Conservation (phyloP, 805 yeast species). For the Debaryomyces prosopidis region DNA sequence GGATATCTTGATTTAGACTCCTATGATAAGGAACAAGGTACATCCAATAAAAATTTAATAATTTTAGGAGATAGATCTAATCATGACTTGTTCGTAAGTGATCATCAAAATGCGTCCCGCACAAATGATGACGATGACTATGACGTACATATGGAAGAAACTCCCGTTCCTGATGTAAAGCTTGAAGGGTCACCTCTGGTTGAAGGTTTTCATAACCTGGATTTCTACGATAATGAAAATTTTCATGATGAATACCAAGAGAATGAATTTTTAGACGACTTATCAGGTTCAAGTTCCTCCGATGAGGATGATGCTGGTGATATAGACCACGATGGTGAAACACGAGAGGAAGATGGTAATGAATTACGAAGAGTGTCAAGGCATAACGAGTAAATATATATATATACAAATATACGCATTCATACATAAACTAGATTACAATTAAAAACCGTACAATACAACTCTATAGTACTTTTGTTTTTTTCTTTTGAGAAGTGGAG, state of each 20-base stretch:
- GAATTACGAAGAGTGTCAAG: slow-evolving; percentile 45
- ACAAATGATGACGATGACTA: slow-evolving; percentile 13
- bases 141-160: slow-evolving; percentile 20
- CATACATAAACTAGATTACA: too few relatives aligned
- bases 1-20: slow-evolving; percentile 39
- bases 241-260: slow-evolving; percentile 28
- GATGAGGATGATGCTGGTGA: slow-evolving; percentile 31
- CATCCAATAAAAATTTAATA: slow-evolving; percentile 22
- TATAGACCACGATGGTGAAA: slow-evolving; percentile 15
- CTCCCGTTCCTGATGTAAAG: slow-evolving; percentile 16
- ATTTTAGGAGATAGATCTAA: slow-evolving; percentile 37
- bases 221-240: slow-evolving; percentile 28
- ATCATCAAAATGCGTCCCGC: slow-evolving; percentile 6
- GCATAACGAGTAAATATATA: slow-evolving; percentile 23
- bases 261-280: slow-evolving; percentile 34
- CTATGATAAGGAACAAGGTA: slow-evolving; percentile 30
- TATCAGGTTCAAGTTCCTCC: slow-evolving; percentile 47
- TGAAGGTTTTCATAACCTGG: slow-evolving; percentile 16
- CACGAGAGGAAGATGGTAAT: slow-evolving; percentile 22
- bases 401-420: background rate
- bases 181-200: slow-evolving; percentile 32
- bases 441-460: background rate
- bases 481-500: slow-evolving; percentile 9
- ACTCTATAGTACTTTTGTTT: slow-evolving; percentile 4
- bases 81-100: slow-evolving; percentile 32